Evolutionary conservation across 2,329 filamentous ascomycete genomes (phyloP), one percentile per base, ranked within the genome.

Genomic region (Epichloe aotearoae): DNA sequence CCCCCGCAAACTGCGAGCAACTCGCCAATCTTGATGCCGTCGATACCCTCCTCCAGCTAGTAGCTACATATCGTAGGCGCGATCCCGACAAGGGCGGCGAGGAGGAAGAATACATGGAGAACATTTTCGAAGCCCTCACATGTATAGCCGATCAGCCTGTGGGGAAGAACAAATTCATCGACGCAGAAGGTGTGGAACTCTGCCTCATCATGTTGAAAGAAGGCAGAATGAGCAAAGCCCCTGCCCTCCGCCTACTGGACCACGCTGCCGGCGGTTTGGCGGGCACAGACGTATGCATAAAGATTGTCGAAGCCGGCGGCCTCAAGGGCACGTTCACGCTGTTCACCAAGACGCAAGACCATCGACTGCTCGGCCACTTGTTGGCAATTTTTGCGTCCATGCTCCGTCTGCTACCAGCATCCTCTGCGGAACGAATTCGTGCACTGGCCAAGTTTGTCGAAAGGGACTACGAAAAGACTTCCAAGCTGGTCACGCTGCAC

Each of bases 91-190:
- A 86, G 61, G 88, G 89, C 52, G 82, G 84, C 34, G 84, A 93
- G 47, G 93, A 97, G 65, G 90, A 95, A 63, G 93, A 98, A 69
- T 96, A 87, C 64, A 86, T 94, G 63, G 88, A 95, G 66, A 95
- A 98, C 57, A 64, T 96, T 1, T 98, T 98, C 64, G 90, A 95
- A 61, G 80, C 83, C 2, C 64, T 97, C 17, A 86, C 87, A 1
- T 94, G 86, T 58, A 69, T 95, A 1, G 85, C 84, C 0, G 86
- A 95, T 58, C 84, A 88, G 52, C 65, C 74, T 0, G 68, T 75
- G 4, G 90, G 90, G 5, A 96, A 96, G 65, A 62, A 69, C 10
- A 88, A 87, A 53, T 93, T 97, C 55, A 63, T 95, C 36, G 86
- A 93, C 58, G 89, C 88, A 2, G 93, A 98, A 69, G 93, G 93